phyloP scores from a whole-genome alignment of 2,329 filamentous ascomycete species.

The Pseudocercospora cruenta region DNA sequence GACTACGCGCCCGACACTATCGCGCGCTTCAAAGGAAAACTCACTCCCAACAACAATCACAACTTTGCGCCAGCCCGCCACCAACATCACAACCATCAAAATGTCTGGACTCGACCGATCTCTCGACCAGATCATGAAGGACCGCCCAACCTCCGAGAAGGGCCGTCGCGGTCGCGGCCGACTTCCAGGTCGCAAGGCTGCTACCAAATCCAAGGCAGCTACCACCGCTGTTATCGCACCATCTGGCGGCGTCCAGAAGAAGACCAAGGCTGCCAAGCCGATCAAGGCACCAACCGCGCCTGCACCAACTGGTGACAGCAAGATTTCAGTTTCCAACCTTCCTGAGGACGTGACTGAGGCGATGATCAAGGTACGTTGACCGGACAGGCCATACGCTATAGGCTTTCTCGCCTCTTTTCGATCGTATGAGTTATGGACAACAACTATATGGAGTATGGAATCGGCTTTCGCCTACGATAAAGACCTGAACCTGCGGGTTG shows the following conservation, averaged over 20 bases:
- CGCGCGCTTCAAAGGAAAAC: background rate
- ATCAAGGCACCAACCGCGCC: constrained; percentile 65
- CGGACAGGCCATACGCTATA: constrained; percentile 57
- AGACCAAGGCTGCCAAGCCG: constrained; percentile 56
- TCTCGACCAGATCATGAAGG: constrained; percentile 95
- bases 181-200: constrained; percentile 52
- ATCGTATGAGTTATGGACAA: constrained; percentile 25
- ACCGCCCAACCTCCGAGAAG: constrained; percentile 56
- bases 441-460: constrained; percentile 13
- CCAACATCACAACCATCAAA: constrained; percentile 40
- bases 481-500: constrained; percentile 15
- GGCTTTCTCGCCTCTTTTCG: constrained; percentile 36
- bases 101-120: constrained; percentile 96
- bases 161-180: constrained; percentile 49
- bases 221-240: constrained; percentile 59
- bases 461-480: constrained; percentile 13
- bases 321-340: constrained; percentile 98
- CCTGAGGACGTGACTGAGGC: constrained; percentile 93
- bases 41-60: constrained; percentile 4
- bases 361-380: constrained; percentile 99
- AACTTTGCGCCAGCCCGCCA: constrained; percentile 15
- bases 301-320: constrained; percentile 68
- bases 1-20: constrained; percentile 11
- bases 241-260: constrained; percentile 83
- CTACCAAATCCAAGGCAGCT: constrained; percentile 55